Evolutionary conservation across 768 basidiomycete genomes (phyloP), one percentile per base, ranked within the genome.

Genomic region (Lactifluus subvellereus): DNA sequence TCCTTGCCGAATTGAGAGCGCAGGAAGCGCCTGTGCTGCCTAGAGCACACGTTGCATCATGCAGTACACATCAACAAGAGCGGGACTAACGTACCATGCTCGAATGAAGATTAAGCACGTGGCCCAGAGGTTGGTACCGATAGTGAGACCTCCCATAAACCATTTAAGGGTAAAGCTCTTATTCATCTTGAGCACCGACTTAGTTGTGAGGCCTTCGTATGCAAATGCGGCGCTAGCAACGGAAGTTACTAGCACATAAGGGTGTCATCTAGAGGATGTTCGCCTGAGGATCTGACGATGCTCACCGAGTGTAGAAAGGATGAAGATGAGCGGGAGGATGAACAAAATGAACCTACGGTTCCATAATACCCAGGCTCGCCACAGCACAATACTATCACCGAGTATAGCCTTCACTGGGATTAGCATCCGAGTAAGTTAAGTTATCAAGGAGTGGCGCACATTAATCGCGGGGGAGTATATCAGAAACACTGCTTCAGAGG

Each of bases 281-380:
- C 8, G 11, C 10, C 5, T 5, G 7, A 16, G 3, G 11, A 27
- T 54, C 45, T 27, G 45, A 30, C 16, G 27, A 55, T 54, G 30
- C 60, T 47, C n/a, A 61, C 60, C 37, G 9, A 61, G 7, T 7
- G 53, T 61, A n/a, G 54, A 47, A 7, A 55, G 10, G 37, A 61
- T 54, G 38, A 32, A 40, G 18, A 55, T 30, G 6, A 55, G 10
- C 5, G 54, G 54, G 30, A 47, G 45, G 1, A 54, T 20, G 30
- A 61, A 55, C 22, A 61, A 14, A 16, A 4, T 16, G 27, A 7
- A n/a, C 47, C 47, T 54, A 18, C 47, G 54, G 9, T 48, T 45
- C 60, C 60, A 61, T 37, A 61, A 20, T 27, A 55, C 49, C 61
- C 61, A 62, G 5, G 55, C 61, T 35, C 61, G 61, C 61, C 61